phyloP scores from a whole-genome alignment of 2,329 filamentous ascomycete species.

The Acrodontium crateriforme region DNA sequence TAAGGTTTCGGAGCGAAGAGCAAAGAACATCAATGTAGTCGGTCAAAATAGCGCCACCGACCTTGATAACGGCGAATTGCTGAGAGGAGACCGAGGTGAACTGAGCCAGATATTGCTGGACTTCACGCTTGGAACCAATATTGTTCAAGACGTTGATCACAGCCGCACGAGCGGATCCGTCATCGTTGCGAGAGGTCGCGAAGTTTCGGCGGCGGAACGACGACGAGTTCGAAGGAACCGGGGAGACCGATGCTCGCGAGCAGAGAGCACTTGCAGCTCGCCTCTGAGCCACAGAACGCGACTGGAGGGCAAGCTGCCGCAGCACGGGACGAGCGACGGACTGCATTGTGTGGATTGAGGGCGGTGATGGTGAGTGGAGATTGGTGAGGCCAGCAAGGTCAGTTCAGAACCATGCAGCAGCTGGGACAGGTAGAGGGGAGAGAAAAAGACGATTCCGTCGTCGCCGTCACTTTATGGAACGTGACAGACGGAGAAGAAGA shows the following conservation, averaged over 20 bases:
- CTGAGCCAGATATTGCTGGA: constrained; percentile 93
- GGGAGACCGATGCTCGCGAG: neutral
- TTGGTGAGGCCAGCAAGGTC: no score
- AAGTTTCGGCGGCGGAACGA: constrained; percentile 6
- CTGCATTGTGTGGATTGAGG: neutral
- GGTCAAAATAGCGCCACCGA: constrained; percentile 88
- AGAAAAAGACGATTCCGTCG: neutral
- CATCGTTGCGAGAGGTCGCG: constrained; percentile 20
- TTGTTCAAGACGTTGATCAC: constrained; percentile 87
- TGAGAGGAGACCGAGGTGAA: constrained; percentile 94
- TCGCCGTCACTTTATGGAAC: no score
- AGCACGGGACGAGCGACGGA: neutral
- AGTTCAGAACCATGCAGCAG: neutral
- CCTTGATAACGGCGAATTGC: constrained; percentile 97
- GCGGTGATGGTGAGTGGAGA: neutral
- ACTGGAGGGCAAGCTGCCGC: neutral
- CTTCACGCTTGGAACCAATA: constrained; percentile 90
- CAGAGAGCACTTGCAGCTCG: neutral
- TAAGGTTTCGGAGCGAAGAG: constrained; percentile 76
- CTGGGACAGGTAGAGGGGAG: neutral
- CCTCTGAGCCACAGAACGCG: neutral
- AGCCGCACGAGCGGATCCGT: constrained; percentile 58
- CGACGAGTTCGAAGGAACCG: no score
- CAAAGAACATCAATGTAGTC: constrained; percentile 88
- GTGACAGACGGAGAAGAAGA: no score